Percentiles rank a stretch among this genome's conserved stretches.
Evolutionary conservation across 805 yeast genomes (phyloP).

Genomic region (Grigorovia humatica): DNA sequence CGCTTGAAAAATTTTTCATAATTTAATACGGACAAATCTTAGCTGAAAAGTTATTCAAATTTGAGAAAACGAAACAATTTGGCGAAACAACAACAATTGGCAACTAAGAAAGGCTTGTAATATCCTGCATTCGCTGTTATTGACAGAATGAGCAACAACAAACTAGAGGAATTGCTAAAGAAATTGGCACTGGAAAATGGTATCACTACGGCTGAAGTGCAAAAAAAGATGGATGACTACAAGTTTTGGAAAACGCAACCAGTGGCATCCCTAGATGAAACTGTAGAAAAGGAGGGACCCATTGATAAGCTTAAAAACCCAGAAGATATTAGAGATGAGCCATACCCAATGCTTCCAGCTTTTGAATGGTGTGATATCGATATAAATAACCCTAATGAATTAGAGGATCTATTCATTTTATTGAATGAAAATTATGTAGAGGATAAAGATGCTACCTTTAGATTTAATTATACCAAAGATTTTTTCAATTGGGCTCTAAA

Average conservation of each 20-base stretch:
- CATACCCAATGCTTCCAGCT: conserved; percentile 61
- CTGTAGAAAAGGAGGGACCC: conserved; percentile 64
- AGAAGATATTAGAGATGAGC: conserved; percentile 58
- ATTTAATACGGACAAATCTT: neutral
- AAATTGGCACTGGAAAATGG: conserved; percentile 30
- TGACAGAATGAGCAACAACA: conserved; percentile 8
- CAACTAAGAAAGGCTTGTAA: neutral
- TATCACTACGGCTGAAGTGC: conserved; percentile 22
- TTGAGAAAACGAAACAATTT: neutral
- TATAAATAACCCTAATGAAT: conserved; percentile 40
- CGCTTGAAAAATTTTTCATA: conserved; percentile 3
- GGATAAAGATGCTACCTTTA: conserved; percentile 82
- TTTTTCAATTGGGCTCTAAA: conserved; percentile 89
- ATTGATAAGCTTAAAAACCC: conserved; percentile 61
- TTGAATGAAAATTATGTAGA: conserved; percentile 89
- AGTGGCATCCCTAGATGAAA: conserved; percentile 67
- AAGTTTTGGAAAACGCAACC: conserved; percentile 99
- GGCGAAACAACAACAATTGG: neutral
- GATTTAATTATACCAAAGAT: conserved; percentile 77
- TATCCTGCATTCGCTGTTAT: no score
- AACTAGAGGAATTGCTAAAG: conserved; percentile 42
- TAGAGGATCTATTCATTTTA: conserved; percentile 69
- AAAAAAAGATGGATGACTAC: conserved; percentile 74
- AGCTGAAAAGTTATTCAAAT: neutral
- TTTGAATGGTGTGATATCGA: conserved; percentile 88